Conservation (phyloP, 352 stramenopile species). For the Pythium phragmitis region DNA sequence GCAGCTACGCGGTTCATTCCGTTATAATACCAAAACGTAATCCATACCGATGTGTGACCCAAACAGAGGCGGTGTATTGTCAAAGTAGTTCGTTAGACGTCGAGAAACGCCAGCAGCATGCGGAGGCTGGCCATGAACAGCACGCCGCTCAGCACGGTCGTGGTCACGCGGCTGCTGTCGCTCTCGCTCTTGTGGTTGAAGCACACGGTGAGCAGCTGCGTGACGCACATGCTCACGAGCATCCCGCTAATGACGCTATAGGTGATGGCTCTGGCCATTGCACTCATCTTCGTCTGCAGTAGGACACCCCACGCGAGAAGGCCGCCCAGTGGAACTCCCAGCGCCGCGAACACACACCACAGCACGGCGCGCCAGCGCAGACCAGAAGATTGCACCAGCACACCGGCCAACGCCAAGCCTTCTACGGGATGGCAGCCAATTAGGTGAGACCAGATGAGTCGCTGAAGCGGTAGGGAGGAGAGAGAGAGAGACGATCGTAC, state of each 20-base stretch:
- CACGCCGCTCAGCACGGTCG: conserved; percentile 24
- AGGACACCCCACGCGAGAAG: conserved; percentile 25
- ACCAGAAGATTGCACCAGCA: conserved; percentile 22
- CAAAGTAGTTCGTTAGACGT: conserved; percentile 17
- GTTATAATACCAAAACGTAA: not conserved
- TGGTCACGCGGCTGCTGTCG: conserved; percentile 19
- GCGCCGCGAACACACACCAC: conserved; percentile 27
- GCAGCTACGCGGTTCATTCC: conserved; percentile 18
- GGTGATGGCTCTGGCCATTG: conserved; percentile 11
- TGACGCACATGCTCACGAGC: conserved; percentile 25
- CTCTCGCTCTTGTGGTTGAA: conserved; percentile 27
- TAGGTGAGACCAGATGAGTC: not conserved
- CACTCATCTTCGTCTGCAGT: conserved; percentile 9
- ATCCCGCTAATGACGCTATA: conserved; percentile 20
- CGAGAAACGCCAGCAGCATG: conserved; percentile 25
- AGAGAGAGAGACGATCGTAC: conserved; percentile 11
- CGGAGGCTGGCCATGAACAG: conserved; percentile 21
- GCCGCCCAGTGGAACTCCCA: conserved; percentile 26
- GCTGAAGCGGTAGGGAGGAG: not conserved
- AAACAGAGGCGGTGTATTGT: not conserved
- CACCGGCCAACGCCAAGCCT: conserved; percentile 23
- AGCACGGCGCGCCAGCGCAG: conserved; percentile 29
- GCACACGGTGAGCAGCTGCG: conserved; percentile 29
- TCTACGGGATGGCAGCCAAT: conserved; percentile 5
- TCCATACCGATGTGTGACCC: not conserved